These are phyloP conservation scores for Sporobolomyces roseus DNA, from an alignment of 768 basidiomycete species.

Conservation along the genomic window DNA sequence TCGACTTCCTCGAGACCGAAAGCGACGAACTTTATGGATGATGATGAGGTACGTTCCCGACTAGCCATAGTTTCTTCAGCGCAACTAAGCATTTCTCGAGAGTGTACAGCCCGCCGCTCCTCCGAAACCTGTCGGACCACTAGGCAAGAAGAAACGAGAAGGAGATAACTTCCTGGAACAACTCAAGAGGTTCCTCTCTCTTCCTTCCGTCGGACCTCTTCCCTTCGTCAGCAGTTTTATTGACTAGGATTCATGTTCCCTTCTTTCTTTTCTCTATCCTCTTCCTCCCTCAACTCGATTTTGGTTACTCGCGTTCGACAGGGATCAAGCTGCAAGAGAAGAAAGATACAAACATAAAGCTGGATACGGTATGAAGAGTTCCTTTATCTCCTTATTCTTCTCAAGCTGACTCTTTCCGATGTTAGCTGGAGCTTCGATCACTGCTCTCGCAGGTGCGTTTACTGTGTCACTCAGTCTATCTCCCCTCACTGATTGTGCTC, in stretches of 20 bases:
- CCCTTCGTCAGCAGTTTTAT: neutral
- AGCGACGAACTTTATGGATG: slow-evolving; percentile 31
- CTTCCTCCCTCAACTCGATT: no score
- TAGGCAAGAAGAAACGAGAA: slow-evolving; percentile 76
- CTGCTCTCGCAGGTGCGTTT: slow-evolving; percentile 74
- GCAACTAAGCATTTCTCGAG: no score
- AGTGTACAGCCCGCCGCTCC: slow-evolving; percentile 1
- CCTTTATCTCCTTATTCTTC: neutral
- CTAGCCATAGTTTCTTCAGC: no score
- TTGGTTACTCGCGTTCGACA: no score
- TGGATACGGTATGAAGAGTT: slow-evolving; percentile 56
- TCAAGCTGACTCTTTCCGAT: no score
- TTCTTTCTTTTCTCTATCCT: neutral
- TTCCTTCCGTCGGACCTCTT: slow-evolving; percentile 4
- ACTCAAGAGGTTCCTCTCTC: slow-evolving; percentile 69
- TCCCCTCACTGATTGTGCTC: slow-evolving; percentile 7
- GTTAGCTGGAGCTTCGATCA: slow-evolving; percentile 58
- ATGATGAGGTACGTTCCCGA: slow-evolving; percentile 15
- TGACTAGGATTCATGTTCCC: neutral
- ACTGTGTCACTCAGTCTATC: neutral
- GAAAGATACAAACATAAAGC: slow-evolving; percentile 60
- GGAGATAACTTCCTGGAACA: slow-evolving; percentile 97
- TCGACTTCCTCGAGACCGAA: slow-evolving; percentile 5
- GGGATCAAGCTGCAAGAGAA: slow-evolving; percentile 89
- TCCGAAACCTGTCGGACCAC: neutral